phyloP scores from a whole-genome alignment of 352 stramenopile species.

The Paralagenidium karlingii region DNA sequence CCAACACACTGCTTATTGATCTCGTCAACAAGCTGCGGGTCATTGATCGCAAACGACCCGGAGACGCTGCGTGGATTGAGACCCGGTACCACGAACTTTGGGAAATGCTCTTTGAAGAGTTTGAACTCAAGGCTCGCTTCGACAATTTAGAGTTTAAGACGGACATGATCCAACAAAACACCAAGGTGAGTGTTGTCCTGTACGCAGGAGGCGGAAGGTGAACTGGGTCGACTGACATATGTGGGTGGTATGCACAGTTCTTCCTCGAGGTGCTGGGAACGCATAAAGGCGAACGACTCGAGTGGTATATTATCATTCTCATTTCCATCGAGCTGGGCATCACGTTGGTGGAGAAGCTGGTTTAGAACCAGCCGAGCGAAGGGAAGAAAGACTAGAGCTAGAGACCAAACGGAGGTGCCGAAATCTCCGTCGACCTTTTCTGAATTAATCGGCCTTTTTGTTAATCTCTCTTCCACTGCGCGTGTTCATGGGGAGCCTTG shows the following conservation, averaged over 20 bases:
- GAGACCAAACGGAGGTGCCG: neutral
- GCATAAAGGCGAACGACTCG: conserved; percentile 89
- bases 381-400: neutral
- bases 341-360: too few species aligned
- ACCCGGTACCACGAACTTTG: conserved; percentile 90
- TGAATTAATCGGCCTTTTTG: neutral
- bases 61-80: conserved; percentile 92
- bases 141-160: conserved; percentile 97
- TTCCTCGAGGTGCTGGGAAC: conserved; percentile 96
- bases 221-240: neutral
- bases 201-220: neutral
- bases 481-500: conserved; percentile 77
- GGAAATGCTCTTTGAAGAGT: conserved; percentile 82
- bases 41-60: conserved; percentile 86
- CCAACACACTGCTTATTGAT: conserved; percentile 95
- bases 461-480: conserved; percentile 56
- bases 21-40: conserved; percentile 94
- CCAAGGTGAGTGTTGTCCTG: conserved; percentile 67
- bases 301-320: conserved; percentile 98
- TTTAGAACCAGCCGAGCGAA: conserved; percentile 42
- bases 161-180: conserved; percentile 96
- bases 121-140: conserved; percentile 91
- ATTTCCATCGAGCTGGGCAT: conserved; percentile 92
- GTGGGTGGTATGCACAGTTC: conserved; percentile 48
- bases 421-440: neutral